Evolutionary conservation across 192 early-diverging fungal genomes (phyloP).

Genomic region (Backusella mclennaniae): DNA sequence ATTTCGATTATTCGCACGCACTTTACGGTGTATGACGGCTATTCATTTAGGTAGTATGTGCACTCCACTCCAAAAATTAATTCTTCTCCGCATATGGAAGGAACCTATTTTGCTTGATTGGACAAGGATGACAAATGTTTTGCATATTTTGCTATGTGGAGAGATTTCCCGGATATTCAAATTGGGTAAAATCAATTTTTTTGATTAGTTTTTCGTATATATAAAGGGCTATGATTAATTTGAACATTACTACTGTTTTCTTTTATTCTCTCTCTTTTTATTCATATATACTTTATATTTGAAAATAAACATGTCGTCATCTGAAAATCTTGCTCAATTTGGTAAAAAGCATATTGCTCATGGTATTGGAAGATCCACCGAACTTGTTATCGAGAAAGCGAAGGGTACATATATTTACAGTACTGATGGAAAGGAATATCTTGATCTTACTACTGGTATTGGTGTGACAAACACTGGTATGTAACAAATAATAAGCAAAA

Average conservation of each 20-base stretch:
- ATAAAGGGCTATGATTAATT: neutral
- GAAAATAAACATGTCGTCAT: constrained; percentile 11
- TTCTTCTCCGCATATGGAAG: neutral
- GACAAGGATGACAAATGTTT: constrained; percentile 6
- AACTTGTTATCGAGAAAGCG: constrained; percentile 38
- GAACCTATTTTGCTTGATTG: neutral
- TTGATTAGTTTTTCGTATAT: neutral
- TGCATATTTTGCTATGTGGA: neutral
- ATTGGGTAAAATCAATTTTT: neutral
- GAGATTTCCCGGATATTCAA: neutral
- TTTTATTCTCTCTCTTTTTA: neutral
- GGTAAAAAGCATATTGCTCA: constrained; percentile 37
- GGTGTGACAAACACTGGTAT: constrained; percentile 45
- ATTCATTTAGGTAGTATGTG: neutral
- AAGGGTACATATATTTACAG: constrained; percentile 36
- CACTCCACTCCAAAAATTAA: neutral
- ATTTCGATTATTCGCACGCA: neutral
- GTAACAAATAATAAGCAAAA: neutral
- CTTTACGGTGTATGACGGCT: neutral
- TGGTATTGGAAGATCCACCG: constrained; percentile 36
- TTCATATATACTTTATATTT: constrained; percentile 1
- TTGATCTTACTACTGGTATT: constrained; percentile 46
- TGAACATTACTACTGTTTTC: neutral
- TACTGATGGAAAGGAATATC: constrained; percentile 40
- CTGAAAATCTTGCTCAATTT: constrained; percentile 38